Conservation (phyloP, 495 filamentous ascomycete genomes). For the Schizothecium vesticola region DNA sequence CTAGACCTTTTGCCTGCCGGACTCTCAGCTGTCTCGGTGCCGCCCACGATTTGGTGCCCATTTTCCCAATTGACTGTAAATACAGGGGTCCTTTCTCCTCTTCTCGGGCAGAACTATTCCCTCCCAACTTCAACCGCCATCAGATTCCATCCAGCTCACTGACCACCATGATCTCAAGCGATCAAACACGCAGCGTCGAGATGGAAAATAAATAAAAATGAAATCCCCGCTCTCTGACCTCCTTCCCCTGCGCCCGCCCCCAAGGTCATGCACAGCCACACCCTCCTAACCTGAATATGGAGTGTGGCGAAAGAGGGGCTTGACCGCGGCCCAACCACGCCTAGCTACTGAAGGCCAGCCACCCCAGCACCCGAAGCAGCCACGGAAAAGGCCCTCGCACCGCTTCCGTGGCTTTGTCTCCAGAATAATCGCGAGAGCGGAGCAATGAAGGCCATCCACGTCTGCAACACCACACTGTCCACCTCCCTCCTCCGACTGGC, state of each 20-base stretch:
- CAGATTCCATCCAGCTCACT: background rate
- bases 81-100: background rate
- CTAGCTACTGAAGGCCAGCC: background rate
- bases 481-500: background rate
- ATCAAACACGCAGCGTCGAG: background rate
- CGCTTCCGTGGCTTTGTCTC: constrained; percentile 4
- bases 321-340: background rate
- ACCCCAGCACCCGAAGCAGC: constrained; percentile 1
- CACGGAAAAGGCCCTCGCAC: constrained; percentile 4
- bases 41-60: background rate
- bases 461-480: constrained; percentile 10
- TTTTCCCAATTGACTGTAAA: background rate
- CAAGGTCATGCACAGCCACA: constrained; percentile 3
- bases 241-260: background rate
- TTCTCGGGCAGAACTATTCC: background rate
- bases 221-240: background rate
- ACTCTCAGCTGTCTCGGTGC: background rate
- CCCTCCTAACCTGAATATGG: background rate
- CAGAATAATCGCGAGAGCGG: constrained; percentile 9
- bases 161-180: background rate
- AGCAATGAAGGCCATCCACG: constrained; percentile 28
- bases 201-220: background rate
- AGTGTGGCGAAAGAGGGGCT: background rate
- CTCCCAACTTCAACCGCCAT: background rate
- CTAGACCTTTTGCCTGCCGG: background rate